These are phyloP conservation scores for Planoprotostelium fungivorum DNA, from an alignment of 78 protist species.

Conservation along the genomic window DNA sequence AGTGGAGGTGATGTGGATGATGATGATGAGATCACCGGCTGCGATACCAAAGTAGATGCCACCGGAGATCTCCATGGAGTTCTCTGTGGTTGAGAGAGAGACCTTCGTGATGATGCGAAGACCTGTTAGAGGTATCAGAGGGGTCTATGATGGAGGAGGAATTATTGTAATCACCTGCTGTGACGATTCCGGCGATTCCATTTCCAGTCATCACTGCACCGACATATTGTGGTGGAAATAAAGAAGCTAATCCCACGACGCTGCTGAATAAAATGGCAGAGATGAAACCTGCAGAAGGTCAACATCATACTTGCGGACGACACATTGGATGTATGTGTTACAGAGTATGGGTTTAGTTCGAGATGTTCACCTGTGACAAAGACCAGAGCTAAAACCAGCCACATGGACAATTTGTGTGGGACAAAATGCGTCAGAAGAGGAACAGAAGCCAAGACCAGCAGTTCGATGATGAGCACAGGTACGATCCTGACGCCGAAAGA, in stretches of 20 bases:
- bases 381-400: background rate
- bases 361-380: background rate
- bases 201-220: constrained; percentile 61
- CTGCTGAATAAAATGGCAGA: constrained; percentile 43
- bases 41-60: constrained; percentile 30
- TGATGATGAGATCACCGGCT: constrained; percentile 14
- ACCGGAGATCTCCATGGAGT: background rate
- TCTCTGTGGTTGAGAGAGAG: background rate
- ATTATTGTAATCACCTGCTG: no score
- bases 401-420: background rate
- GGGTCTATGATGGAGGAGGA: constrained; percentile 22
- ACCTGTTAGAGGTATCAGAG: no score
- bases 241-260: constrained; percentile 38
- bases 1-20: background rate
- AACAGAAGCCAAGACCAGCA: constrained; percentile 16
- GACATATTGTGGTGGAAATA: constrained; percentile 42
- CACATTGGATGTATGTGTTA: background rate
- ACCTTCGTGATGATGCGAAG: constrained; percentile 42
- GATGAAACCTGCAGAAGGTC: constrained; percentile 32
- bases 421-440: constrained; percentile 41
- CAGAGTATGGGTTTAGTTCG: background rate
- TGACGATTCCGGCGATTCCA: constrained; percentile 60
- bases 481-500: constrained; percentile 26
- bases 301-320: background rate
- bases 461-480: constrained; percentile 12